A percentile compares a stretch with the other conserved stretches of the same genome.
phyloP scores from a whole-genome alignment of 1,284 basidiomycete species.

The Rhodotorula sp. region DNA sequence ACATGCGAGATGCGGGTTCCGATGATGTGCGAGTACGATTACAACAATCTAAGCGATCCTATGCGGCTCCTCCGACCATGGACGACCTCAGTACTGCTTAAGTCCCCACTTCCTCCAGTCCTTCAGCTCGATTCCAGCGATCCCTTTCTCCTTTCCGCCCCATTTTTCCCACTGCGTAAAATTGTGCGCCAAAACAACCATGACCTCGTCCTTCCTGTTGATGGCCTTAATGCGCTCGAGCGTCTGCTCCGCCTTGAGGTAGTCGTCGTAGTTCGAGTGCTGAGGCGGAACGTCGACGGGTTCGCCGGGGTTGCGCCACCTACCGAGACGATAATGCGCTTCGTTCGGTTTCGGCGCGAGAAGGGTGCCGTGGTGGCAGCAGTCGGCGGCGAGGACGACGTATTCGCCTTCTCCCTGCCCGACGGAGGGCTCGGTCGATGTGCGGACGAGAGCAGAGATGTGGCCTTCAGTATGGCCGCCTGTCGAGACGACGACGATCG shows the following conservation, averaged over 20 bases:
- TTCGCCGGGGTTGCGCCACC: constrained; percentile 13
- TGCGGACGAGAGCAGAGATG: constrained; percentile 58
- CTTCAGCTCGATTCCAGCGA: constrained; percentile 5
- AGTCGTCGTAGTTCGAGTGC: constrained; percentile 27
- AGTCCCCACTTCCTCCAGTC: constrained; percentile 24
- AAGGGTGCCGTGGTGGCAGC: constrained; percentile 19
- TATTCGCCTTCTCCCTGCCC: constrained; percentile 6
- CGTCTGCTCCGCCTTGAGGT: constrained; percentile 3
- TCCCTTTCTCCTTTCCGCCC: not conserved
- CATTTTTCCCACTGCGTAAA: constrained; percentile 15
- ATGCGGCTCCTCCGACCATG: not conserved
- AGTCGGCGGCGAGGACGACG: constrained; percentile 30
- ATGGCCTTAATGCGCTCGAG: constrained; percentile 25
- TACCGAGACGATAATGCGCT: constrained; percentile 2
- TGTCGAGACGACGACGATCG: constrained; percentile 59
- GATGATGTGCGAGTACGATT: not conserved
- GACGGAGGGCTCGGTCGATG: constrained; percentile 34
- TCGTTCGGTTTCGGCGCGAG: constrained; percentile 4
- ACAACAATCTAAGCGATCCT: not conserved
- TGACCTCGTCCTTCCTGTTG: constrained; percentile 5
- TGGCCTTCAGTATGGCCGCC: constrained; percentile 60
- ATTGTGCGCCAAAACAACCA: constrained; percentile 30
- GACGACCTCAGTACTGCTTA: not conserved
- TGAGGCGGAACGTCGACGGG: not conserved
- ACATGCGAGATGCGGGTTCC: not conserved